Evolutionary conservation across 352 stramenopile species (phyloP), one percentile per base, ranked within the genome.

Genomic region (Pythium folliculosum): DNA sequence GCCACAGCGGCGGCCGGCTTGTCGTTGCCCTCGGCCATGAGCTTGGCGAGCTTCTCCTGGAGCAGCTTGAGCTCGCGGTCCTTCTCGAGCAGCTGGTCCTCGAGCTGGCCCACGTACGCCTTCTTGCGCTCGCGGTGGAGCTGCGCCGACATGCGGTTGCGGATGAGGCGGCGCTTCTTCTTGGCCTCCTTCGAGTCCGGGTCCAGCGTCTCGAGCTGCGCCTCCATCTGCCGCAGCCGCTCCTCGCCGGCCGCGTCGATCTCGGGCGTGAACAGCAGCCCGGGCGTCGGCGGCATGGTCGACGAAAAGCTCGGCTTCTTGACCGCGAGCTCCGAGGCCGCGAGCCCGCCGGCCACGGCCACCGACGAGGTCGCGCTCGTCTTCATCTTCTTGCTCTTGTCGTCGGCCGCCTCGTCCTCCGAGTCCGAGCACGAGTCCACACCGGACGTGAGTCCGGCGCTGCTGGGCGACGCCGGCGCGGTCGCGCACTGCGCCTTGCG

Each of bases 171-270:
- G 22, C 88, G 85, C 75, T 95, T 95, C 78, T 95, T 95, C 81
- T 95, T 95, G 57, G 88, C 86, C 61, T 95, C 88, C 61, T 95
- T 95, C 60, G 88, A 95, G 67, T 95, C 88, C 9, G 88, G 84
- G 54, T 95, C 86, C 49, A 95, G 70, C 53, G 83, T 87, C 67
- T 94, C 82, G 19, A 95, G 73, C 65, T 95, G 88, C 32, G 85
- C 80, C 58, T 95, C 88, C 88, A 95, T 94, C 16, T 77, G 77
- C 7, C 87, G 87, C 47, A 95, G 70, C 0, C 86, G 87, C 70
- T 95, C 88, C 62, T 94, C 87, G 7, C 82, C 84, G 37, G 82
- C 81, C 2, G 82, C 70, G 64, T 94, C 86, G 56, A 90, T 76
- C 51, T 88, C 79, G 10, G 70, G 56, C 27, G 68, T 77, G 23